Percentiles rank a stretch among this genome's conserved stretches.
phyloP scores from a whole-genome alignment of 371 early-diverging fungal species.

The Saksenaea oblongispora region DNA sequence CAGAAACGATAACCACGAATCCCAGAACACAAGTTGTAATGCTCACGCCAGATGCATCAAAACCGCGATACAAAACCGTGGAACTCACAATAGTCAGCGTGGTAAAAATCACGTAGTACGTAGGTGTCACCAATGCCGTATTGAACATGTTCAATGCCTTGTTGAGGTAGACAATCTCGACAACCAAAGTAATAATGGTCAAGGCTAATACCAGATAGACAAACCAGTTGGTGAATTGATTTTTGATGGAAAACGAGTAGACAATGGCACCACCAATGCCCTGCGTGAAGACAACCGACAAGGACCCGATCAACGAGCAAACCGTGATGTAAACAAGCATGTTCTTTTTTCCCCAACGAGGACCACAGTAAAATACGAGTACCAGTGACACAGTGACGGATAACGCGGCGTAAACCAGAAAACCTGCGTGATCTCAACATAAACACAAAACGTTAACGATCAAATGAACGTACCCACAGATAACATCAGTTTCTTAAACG shows the following conservation, averaged over 20 bases:
- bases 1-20: constrained; percentile 83
- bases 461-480: constrained; percentile 61
- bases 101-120: constrained; percentile 95
- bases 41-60: constrained; percentile 70
- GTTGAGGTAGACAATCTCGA: constrained; percentile 95
- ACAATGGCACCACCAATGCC: constrained; percentile 92
- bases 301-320: constrained; percentile 85
- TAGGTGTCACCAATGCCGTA: constrained; percentile 87
- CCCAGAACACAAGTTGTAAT: constrained; percentile 87
- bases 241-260: constrained; percentile 78
- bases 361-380: constrained; percentile 79
- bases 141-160: constrained; percentile 93
- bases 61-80: constrained; percentile 85
- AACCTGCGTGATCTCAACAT: constrained; percentile 45
- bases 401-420: constrained; percentile 73
- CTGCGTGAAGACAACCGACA: constrained; percentile 92
- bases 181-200: constrained; percentile 73
- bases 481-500: constrained; percentile 75
- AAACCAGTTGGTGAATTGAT: constrained; percentile 87
- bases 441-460: neutral
- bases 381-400: constrained; percentile 56
- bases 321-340: constrained; percentile 85
- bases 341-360: constrained; percentile 81
- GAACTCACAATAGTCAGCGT: constrained; percentile 90
- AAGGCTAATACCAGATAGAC: constrained; percentile 80